Conservation (phyloP, 2,329 filamentous ascomycete species). For the Trichoderma breve region DNA sequence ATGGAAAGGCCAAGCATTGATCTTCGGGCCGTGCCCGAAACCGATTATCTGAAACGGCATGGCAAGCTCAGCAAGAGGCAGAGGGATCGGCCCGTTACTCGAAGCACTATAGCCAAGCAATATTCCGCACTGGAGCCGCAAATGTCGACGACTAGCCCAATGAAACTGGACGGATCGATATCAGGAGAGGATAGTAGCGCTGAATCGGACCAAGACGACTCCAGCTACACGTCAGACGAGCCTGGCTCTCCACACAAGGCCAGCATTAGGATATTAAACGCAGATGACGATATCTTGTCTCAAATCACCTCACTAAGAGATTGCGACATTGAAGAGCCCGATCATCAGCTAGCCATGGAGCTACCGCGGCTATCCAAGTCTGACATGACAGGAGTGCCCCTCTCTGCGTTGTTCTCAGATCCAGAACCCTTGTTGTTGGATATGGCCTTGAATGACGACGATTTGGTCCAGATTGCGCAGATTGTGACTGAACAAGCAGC, state of each 20-base stretch:
- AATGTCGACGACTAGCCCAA: conserved; percentile 35
- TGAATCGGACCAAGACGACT: conserved; percentile 56
- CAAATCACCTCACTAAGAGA: conserved; percentile 53
- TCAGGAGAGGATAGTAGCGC: conserved; percentile 51
- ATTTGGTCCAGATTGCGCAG: conserved; percentile 66
- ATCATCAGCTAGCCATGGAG: conserved; percentile 49
- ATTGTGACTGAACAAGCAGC: conserved; percentile 69
- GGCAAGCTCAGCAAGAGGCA: conserved; percentile 41
- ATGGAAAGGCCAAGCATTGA: conserved; percentile 32
- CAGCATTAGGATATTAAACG: conserved; percentile 39
- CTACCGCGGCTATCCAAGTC: conserved; percentile 48
- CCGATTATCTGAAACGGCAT: conserved; percentile 49
- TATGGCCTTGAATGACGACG: conserved; percentile 51
- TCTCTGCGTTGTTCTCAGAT: conserved; percentile 58
- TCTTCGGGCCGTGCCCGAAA: conserved; percentile 42
- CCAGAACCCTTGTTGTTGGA: conserved; percentile 53
- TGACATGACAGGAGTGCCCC: conserved; percentile 48
- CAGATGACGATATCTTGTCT: conserved; percentile 54
- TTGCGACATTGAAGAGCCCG: conserved; percentile 46
- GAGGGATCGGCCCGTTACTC: conserved; percentile 29
- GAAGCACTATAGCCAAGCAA: conserved; percentile 29
- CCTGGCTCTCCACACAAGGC: conserved; percentile 51
- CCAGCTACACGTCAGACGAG: conserved; percentile 50
- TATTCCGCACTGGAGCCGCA: conserved; percentile 30
- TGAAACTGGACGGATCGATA: conserved; percentile 35